Evolutionary conservation across 2,329 filamentous ascomycete genomes (phyloP).

Genomic region (Cryphonectria parasitica): DNA sequence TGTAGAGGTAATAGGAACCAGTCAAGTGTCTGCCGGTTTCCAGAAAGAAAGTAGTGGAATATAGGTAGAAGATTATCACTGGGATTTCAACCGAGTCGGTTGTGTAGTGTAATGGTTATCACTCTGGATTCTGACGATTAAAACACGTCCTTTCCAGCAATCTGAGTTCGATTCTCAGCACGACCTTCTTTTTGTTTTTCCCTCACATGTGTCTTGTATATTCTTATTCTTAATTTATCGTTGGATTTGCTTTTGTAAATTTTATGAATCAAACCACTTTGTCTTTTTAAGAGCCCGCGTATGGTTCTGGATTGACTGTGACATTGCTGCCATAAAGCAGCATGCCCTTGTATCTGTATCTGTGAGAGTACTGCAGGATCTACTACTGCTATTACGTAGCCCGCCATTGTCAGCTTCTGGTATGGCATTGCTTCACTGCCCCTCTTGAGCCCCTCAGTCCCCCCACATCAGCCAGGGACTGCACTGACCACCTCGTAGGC

Average conservation of each 20-base stretch:
- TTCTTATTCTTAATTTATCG: background rate
- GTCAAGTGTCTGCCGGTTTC: too few species aligned
- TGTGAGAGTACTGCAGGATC: too few species aligned
- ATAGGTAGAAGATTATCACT: background rate
- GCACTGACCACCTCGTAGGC: background rate
- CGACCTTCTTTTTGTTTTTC: background rate
- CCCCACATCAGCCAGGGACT: slow-evolving; percentile 8
- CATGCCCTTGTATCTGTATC: too few species aligned
- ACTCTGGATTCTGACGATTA: background rate
- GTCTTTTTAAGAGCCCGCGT: too few species aligned
- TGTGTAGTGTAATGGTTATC: slow-evolving; percentile 2
- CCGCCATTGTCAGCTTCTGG: too few species aligned
- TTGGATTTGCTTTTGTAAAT: too few species aligned
- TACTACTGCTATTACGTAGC: background rate
- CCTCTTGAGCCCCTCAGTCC: slow-evolving; percentile 13
- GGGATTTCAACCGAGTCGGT: background rate
- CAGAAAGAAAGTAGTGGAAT: background rate
- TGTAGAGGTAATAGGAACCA: too few species aligned
- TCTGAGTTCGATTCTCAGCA: slow-evolving; percentile 2
- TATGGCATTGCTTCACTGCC: background rate
- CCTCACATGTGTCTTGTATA: background rate
- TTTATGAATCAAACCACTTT: too few species aligned
- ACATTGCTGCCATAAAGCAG: too few species aligned
- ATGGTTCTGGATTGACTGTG: too few species aligned
- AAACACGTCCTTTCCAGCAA: background rate